These are phyloP conservation scores for Blastocrithidia nonstop DNA, from an alignment of 208 protist species.

Conservation along the genomic window DNA sequence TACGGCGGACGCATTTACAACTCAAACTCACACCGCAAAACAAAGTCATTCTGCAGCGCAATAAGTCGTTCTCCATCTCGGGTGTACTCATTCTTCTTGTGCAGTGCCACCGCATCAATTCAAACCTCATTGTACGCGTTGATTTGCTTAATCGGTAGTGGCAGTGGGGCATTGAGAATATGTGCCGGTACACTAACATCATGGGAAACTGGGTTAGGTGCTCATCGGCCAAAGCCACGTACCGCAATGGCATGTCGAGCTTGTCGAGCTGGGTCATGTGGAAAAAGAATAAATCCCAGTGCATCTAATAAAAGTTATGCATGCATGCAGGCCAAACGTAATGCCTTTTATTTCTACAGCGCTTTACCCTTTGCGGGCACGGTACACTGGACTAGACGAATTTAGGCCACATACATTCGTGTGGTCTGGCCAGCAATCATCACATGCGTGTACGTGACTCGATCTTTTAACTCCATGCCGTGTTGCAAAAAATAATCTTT, in stretches of 20 bases:
- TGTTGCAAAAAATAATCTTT: constrained; percentile 20
- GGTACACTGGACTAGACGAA: neutral
- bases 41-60: constrained; percentile 32
- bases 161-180: constrained; percentile 35
- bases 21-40: constrained; percentile 15
- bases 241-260: constrained; percentile 42
- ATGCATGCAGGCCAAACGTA: constrained; percentile 75
- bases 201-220: constrained; percentile 18
- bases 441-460: constrained; percentile 29
- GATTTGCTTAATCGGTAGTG: constrained; percentile 59
- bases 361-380: constrained; percentile 52
- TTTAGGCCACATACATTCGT: constrained; percentile 44
- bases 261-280: constrained; percentile 32
- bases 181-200: constrained; percentile 8
- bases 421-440: constrained; percentile 7
- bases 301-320: constrained; percentile 70
- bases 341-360: constrained; percentile 16
- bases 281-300: constrained; percentile 40
- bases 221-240: constrained; percentile 54
- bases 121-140: constrained; percentile 49
- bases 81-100: constrained; percentile 2
- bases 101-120: constrained; percentile 10
- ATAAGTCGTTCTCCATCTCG: constrained; percentile 44
- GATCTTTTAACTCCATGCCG: constrained; percentile 3
- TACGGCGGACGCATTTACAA: constrained; percentile 51